Evolutionary conservation across 2,329 filamentous ascomycete genomes (phyloP), one percentile per base, ranked within the genome.

Genomic region (Lasiodiplodia hormozganensis): DNA sequence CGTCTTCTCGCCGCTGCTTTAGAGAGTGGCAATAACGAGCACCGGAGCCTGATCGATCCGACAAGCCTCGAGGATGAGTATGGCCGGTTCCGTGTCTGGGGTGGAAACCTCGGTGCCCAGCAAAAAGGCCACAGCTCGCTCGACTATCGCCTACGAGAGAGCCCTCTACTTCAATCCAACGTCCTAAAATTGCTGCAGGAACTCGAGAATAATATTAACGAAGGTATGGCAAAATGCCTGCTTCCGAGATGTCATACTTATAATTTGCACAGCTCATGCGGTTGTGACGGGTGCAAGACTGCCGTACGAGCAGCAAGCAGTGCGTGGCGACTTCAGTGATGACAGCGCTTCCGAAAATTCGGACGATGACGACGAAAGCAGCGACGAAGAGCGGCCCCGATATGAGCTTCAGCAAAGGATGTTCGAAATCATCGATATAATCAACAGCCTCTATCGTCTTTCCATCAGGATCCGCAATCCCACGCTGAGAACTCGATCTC

Each of bases 401-500:
- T 75, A 72, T 5, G 77, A 80, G 67, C 65, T 79, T 34, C 73
- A 72, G 8, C 76, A 78, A 73, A 75, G 78, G n/a, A 77, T 78
- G 62, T 70, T 70, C 31, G 78, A 80, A 16, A 68, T 79, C n/a
- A 68, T 77, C 4, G 78, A 80, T 54, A 78, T 79, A 10, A 72
- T 79, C 56, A 75, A 79, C 69, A 78, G 79, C 40, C 72, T 79
- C 2, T 80, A 80, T 70, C 79, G 77, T 57, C 72, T 79, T 3
- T 78, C 76, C 52, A 76, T 80, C 12, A 75, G 78, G 28, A 80
- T 80, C 58, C 73, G 78, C 54, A 75, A 73, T 7, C 77, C 78
- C 0, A 78, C 75, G 2, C 70, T 79, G 40, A 73, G 74, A 25
- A 76, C 74, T 21, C 75, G 77, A 40, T 78, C 77, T 16, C 71